Percentiles rank a stretch among this genome's conserved stretches.
These are phyloP conservation scores for Cryptococcus wingfieldii DNA, from an alignment of 1,284 basidiomycete species.

Conservation along the genomic window DNA sequence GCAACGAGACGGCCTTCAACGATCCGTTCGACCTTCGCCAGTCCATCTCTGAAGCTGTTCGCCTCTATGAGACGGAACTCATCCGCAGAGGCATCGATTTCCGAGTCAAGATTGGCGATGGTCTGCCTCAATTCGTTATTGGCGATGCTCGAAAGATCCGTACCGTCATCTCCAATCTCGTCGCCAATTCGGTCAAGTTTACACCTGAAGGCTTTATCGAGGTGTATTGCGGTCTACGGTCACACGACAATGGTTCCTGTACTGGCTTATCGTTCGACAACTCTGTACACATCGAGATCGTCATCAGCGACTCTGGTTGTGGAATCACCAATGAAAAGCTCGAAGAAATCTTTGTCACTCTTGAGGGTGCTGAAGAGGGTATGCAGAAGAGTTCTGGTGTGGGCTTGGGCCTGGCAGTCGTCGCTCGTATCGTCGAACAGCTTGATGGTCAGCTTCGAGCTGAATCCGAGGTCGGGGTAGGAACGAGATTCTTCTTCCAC, in stretches of 20 bases:
- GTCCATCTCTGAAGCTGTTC: constrained; percentile 66
- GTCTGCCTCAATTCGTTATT: constrained; percentile 59
- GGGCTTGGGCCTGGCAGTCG: constrained; percentile 73
- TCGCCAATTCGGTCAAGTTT: constrained; percentile 80
- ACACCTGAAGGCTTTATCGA: constrained; percentile 64
- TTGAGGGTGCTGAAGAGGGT: constrained; percentile 72
- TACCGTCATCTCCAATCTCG: constrained; percentile 76
- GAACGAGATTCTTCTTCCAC: constrained; percentile 60
- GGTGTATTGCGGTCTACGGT: constrained; percentile 56
- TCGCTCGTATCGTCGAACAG: constrained; percentile 77
- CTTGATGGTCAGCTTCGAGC: constrained; percentile 74
- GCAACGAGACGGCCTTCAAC: constrained; percentile 72
- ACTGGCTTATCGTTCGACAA: background rate
- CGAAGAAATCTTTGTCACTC: constrained; percentile 77
- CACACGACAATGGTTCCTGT: constrained; percentile 9
- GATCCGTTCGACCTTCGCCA: constrained; percentile 72
- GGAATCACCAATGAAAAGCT: constrained; percentile 71
- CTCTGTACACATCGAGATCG: constrained; percentile 62
- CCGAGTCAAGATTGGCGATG: constrained; percentile 55
- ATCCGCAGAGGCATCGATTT: constrained; percentile 64
- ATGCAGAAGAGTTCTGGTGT: constrained; percentile 33
- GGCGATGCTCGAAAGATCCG: constrained; percentile 71
- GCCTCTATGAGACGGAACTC: constrained; percentile 61
- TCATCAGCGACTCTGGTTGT: constrained; percentile 71
- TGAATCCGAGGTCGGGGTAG: constrained; percentile 64